Percentiles rank a stretch among this genome's conserved stretches.
phyloP scores from a whole-genome alignment of 139 green algal genomes.

The Asterochloris erici region DNA sequence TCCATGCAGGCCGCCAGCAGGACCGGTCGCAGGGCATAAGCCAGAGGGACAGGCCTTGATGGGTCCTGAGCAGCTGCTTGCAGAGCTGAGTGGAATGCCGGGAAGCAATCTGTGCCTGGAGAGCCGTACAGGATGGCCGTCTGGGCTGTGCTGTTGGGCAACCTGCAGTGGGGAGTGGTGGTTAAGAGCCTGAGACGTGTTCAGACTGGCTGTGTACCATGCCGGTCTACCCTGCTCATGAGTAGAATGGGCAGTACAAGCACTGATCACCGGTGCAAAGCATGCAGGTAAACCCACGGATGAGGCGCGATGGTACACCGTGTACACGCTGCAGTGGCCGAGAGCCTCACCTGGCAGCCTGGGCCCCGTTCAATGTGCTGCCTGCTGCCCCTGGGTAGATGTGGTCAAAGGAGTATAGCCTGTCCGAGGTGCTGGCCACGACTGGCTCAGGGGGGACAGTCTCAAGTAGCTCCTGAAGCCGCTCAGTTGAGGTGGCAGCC shows the following conservation, averaged over 20 bases:
- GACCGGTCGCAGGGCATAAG: slow-evolving; percentile 62
- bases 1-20: slow-evolving; percentile 22
- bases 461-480: slow-evolving; percentile 14
- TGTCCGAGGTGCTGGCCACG: not conserved
- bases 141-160: not conserved
- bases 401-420: slow-evolving; percentile 61
- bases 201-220: not conserved
- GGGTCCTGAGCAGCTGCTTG: not conserved
- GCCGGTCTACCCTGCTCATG: not conserved
- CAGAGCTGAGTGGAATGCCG: slow-evolving; percentile 51
- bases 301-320: too few relatives aligned
- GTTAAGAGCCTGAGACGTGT: not conserved
- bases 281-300: too few relatives aligned
- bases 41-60: slow-evolving; percentile 20
- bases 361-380: not conserved
- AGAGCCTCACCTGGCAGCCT: not conserved
- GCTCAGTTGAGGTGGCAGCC: not conserved
- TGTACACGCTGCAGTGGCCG: too few relatives aligned
- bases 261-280: not conserved
- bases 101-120: slow-evolving; percentile 57
- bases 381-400: slow-evolving; percentile 22
- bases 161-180: not conserved
- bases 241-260: not conserved
- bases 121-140: slow-evolving; percentile 59
- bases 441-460: not conserved